Conservation (phyloP, 805 yeast genomes). For the Starmerella vaccinii region DNA sequence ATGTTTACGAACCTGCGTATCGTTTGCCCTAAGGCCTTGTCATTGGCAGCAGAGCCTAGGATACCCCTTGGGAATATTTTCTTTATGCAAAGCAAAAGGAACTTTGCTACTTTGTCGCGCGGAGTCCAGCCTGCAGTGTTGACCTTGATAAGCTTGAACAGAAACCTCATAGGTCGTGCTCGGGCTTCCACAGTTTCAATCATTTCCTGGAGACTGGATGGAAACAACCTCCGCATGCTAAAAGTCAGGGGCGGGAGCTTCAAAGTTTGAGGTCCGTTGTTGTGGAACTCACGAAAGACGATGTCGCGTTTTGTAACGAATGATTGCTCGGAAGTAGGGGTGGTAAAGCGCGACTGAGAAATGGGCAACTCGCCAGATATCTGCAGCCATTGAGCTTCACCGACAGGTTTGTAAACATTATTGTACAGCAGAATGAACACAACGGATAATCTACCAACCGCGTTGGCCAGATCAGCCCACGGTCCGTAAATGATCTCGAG, state of each 20-base stretch:
- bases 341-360: not conserved
- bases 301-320: not conserved
- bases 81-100: not conserved
- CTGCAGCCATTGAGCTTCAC: constrained; percentile 2
- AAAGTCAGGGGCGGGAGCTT: not conserved
- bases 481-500: constrained; percentile 16
- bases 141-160: not conserved
- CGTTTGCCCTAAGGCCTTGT: not conserved
- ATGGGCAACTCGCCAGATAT: not conserved
- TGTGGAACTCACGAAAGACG: not conserved
- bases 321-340: not conserved
- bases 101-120: not conserved
- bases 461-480: constrained; percentile 5
- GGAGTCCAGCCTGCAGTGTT: constrained; percentile 6
- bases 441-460: constrained; percentile 5
- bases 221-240: not conserved
- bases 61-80: constrained; percentile 1
- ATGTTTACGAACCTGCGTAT: constrained; percentile 6
- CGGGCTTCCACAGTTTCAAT: not conserved
- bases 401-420: constrained; percentile 5
- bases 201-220: not conserved
- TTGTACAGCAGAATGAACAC: constrained; percentile 8
- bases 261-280: not conserved
- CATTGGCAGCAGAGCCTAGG: constrained; percentile 7
- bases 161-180: not conserved